Conservation (phyloP, 2,329 filamentous ascomycete genomes). For the Daldinia sp. region DNA sequence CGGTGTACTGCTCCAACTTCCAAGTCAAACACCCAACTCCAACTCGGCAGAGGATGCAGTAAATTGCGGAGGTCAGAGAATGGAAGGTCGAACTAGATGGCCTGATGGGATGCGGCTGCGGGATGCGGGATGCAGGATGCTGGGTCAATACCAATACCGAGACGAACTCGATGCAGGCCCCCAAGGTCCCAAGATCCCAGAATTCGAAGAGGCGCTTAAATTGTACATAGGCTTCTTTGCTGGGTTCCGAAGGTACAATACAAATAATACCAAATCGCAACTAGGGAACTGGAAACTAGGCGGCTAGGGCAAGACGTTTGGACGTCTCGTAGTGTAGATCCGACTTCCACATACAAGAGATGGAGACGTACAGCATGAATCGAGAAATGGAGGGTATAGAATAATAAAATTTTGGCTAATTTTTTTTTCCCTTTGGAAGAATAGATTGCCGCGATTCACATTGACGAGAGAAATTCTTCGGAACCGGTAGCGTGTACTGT, state of each 20-base stretch:
- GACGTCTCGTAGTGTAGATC: conserved; percentile 26
- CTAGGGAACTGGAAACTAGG: too few relatives aligned
- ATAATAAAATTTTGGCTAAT: conserved; percentile 18
- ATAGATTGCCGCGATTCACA: conserved; percentile 12
- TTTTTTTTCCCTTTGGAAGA: conserved; percentile 11
- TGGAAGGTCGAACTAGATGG: conserved; percentile 22
- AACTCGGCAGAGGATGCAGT: conserved; percentile 24
- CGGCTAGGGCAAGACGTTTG: conserved; percentile 9
- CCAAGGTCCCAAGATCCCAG: conserved; percentile 16
- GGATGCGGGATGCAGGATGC: conserved; percentile 18
- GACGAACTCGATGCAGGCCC: conserved; percentile 30
- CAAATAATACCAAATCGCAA: conserved; percentile 2
- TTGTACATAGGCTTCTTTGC: background rate
- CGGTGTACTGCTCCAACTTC: conserved; percentile 19
- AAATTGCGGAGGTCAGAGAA: conserved; percentile 22
- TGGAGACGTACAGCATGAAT: conserved; percentile 17
- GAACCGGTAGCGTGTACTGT: conserved; percentile 2
- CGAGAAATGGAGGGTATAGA: background rate
- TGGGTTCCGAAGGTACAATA: conserved; percentile 13
- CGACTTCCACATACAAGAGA: conserved; percentile 14
- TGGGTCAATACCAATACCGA: conserved; percentile 36
- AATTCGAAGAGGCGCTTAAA: conserved; percentile 28
- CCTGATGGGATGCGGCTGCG: conserved; percentile 7
- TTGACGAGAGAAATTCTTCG: conserved; percentile 10
- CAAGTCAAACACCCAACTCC: conserved; percentile 1